Percentiles rank a stretch among this genome's conserved stretches.
These are phyloP conservation scores for Eimeria nieschulzi DNA, from an alignment of 169 alveolate species.

Conservation along the genomic window DNA sequence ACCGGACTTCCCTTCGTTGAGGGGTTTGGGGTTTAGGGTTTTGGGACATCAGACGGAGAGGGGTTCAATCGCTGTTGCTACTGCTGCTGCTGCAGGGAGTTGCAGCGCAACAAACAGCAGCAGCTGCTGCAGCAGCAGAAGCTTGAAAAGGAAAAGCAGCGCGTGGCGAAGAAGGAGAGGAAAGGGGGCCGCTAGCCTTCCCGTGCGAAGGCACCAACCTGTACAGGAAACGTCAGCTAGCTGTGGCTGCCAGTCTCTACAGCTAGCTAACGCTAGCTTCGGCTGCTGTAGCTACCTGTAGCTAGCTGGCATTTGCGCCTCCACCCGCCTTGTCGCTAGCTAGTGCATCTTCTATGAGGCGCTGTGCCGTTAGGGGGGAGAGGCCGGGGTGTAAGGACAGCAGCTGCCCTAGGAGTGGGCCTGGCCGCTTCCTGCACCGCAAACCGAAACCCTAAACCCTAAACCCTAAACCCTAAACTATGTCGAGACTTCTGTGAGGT, in stretches of 20 bases:
- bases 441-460: slow-evolving; percentile 53
- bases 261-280: slow-evolving; percentile 11
- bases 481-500: no score
- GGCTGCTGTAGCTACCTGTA: neutral
- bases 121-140: slow-evolving; percentile 55
- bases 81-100: slow-evolving; percentile 50
- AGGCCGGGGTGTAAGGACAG: slow-evolving; percentile 7
- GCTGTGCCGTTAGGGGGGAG: neutral
- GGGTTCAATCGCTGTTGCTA: neutral
- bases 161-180: slow-evolving; percentile 29
- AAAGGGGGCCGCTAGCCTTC: slow-evolving; percentile 43
- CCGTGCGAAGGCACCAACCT: neutral
- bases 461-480: slow-evolving; percentile 40
- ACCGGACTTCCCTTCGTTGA: neutral
- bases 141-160: slow-evolving; percentile 36
- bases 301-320: neutral
- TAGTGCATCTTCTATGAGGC: slow-evolving; percentile 14
- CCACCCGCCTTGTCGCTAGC: neutral
- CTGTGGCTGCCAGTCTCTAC: neutral
- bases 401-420: slow-evolving; percentile 1
- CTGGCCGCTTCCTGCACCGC: slow-evolving; percentile 28
- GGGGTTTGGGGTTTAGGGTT: slow-evolving; percentile 9
- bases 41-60: neutral
- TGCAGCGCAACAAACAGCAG: slow-evolving; percentile 33
- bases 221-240: neutral